phyloP scores from a whole-genome alignment of 805 yeast species.

The Candida cerambycidarum region DNA sequence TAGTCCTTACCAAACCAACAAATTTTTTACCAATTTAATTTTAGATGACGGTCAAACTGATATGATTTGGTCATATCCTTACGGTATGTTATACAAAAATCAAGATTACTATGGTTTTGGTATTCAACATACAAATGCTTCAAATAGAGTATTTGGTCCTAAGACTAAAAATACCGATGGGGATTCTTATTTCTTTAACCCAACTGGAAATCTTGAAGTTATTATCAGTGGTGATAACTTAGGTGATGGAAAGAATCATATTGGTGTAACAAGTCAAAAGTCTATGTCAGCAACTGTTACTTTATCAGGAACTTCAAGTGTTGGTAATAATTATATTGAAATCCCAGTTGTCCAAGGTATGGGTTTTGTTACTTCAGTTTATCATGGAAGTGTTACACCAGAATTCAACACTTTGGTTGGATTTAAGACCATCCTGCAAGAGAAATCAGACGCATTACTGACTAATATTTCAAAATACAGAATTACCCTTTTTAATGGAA shows the following conservation, averaged over 20 bases:
- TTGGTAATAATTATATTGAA: conserved; percentile 39
- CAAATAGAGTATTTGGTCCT: conserved; percentile 48
- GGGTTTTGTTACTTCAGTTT: conserved; percentile 75
- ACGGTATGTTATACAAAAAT: conserved; percentile 56
- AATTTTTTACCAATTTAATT: conserved; percentile 68
- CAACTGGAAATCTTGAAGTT: conserved; percentile 54
- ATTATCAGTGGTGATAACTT: conserved; percentile 56
- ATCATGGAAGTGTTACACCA: conserved; percentile 51
- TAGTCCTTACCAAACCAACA: conserved; percentile 63
- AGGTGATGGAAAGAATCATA: conserved; percentile 31
- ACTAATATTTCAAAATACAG: conserved; percentile 52
- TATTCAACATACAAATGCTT: conserved; percentile 52
- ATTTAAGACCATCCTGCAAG: conserved; percentile 21
- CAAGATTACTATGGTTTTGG: conserved; percentile 56
- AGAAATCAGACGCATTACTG: conserved; percentile 30
- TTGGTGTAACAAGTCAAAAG: conserved; percentile 48
- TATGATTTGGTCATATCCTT: conserved; percentile 67
- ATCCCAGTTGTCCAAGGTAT: conserved; percentile 76
- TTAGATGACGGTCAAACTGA: conserved; percentile 37
- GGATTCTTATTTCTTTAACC: conserved; percentile 53
- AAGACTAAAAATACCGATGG: conserved; percentile 46
- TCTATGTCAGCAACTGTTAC: conserved; percentile 52
- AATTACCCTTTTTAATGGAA: conserved; percentile 52
- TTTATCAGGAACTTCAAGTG: conserved; percentile 30
- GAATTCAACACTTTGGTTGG: conserved; percentile 30